phyloP scores from a whole-genome alignment of 2,329 filamentous ascomycete species.

The Dactylellina cionopaga region DNA sequence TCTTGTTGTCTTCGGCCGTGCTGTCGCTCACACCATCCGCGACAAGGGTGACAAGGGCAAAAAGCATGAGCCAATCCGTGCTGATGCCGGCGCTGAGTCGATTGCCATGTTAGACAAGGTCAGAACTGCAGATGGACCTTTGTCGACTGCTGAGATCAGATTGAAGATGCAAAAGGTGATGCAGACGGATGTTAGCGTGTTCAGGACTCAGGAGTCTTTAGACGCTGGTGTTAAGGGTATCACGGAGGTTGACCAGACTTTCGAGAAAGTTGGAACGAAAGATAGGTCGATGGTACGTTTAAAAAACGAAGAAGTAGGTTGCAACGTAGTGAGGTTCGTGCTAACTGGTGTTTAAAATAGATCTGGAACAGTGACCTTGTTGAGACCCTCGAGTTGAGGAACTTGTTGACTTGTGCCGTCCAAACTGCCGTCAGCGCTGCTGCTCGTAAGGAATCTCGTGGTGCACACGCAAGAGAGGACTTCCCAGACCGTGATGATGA shows the following conservation, averaged over 20 bases:
- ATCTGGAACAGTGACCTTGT: conserved; percentile 99
- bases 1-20: conserved; percentile 95
- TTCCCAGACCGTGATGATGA: conserved; percentile 93
- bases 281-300: conserved; percentile 82
- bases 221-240: conserved; percentile 93
- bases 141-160: conserved; percentile 87
- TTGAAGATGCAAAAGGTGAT: conserved; percentile 96
- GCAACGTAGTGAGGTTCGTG: not conserved
- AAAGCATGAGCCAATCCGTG: conserved; percentile 79
- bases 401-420: conserved; percentile 89
- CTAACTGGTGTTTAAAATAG: conserved; percentile 8
- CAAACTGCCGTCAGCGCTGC: conserved; percentile 93
- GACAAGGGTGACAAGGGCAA: conserved; percentile 89
- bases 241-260: conserved; percentile 81
- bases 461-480: conserved; percentile 96
- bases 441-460: conserved; percentile 95
- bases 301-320: not conserved
- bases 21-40: conserved; percentile 94
- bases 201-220: conserved; percentile 91
- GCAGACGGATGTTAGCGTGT: conserved; percentile 96
- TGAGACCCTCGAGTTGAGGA: conserved; percentile 93
- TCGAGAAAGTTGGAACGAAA: conserved; percentile 88
- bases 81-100: conserved; percentile 87
- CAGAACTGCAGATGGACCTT: conserved; percentile 83
- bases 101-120: conserved; percentile 87